Evolutionary conservation across 2,329 filamentous ascomycete genomes (phyloP).

Genomic region (Endocalyx cinctus): DNA sequence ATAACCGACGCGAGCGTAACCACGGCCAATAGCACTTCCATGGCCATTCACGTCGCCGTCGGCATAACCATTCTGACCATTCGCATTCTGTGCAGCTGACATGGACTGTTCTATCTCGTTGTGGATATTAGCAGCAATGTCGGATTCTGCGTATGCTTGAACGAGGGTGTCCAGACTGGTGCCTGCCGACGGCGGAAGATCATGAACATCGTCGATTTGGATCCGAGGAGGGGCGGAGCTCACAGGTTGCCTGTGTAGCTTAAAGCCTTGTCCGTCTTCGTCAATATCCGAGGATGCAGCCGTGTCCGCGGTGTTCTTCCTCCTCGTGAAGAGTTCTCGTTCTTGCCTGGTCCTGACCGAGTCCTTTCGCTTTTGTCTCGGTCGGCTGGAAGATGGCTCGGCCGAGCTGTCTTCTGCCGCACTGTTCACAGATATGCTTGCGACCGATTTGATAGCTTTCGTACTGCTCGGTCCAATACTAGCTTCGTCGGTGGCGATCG

Average conservation of each 20-base stretch:
- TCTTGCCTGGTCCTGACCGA: slow-evolving; percentile 86
- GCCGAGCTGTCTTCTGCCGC: slow-evolving; percentile 62
- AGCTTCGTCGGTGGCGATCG: slow-evolving; percentile 48
- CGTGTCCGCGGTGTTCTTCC: slow-evolving; percentile 61
- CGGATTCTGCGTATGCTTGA: slow-evolving; percentile 68
- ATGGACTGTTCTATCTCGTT: slow-evolving; percentile 76
- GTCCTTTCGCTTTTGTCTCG: slow-evolving; percentile 66
- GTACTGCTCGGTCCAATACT: slow-evolving; percentile 82
- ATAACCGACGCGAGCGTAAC: slow-evolving; percentile 78
- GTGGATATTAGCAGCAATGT: slow-evolving; percentile 67
- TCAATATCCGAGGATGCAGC: slow-evolving; percentile 57
- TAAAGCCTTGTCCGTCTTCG: slow-evolving; percentile 47
- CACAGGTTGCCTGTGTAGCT: slow-evolving; percentile 42
- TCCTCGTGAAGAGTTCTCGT: slow-evolving; percentile 81
- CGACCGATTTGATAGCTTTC: slow-evolving; percentile 82
- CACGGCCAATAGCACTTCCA: slow-evolving; percentile 62
- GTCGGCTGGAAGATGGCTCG: slow-evolving; percentile 58
- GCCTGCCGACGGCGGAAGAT: slow-evolving; percentile 56
- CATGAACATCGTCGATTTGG: slow-evolving; percentile 64
- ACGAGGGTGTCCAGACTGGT: slow-evolving; percentile 83
- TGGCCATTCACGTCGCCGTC: slow-evolving; percentile 43
- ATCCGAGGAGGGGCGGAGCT: slow-evolving; percentile 49
- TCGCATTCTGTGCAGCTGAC: slow-evolving; percentile 58
- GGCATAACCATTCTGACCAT: slow-evolving; percentile 55
- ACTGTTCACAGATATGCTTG: slow-evolving; percentile 74